Evolutionary conservation across 257 asterid genomes (phyloP), one percentile per base, ranked within the genome.

Genomic region (Lithospermum erythrorhizon): DNA sequence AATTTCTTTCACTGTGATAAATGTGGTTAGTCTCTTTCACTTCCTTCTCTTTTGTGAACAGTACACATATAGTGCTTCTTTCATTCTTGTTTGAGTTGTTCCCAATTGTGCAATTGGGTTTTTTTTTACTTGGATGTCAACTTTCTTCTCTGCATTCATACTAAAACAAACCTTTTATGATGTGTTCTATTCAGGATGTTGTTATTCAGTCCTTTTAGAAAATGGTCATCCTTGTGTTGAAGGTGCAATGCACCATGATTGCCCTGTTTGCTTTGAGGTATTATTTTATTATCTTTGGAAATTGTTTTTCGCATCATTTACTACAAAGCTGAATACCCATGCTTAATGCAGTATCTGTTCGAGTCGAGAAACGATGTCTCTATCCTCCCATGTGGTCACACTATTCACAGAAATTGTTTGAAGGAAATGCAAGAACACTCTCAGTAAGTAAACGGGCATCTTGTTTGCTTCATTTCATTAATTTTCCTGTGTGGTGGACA

Each of bases 221-320:
- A 61, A 78, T 68, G 68, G 83, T 60, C 96, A 86, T 64, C 87
- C 94, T 3, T 87, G 96, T 32, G 76, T 89, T 41, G 96, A 89
- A 81, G 83, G 95, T 14, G 96, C 96, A 53, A 86, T 89, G 96
- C 96, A 89, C 67, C 96, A 89, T 58, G 96, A 86, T 68, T 89
- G 95, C 63, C 96, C 96, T 20, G 82, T 89, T 68, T 89, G 96
- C 74, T 86, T 82, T 66, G 96, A 89, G 95, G 96, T 88, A 68
- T 52, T 41, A 18, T 20, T 23, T 13, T 22, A 27, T 21, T 51
- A 10, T 18, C 61, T 45, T 53, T 16, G 0, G 9, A 4, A 32
- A 8, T 68, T 25, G 27, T 19, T 27, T 16, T 37, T 32, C 35
- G 19, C 53, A 14, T 29, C 15, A 22, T 21, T 19, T 14, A 56